phyloP scores from a whole-genome alignment of 1,284 basidiomycete genomes.

The Leccinum holopus region DNA sequence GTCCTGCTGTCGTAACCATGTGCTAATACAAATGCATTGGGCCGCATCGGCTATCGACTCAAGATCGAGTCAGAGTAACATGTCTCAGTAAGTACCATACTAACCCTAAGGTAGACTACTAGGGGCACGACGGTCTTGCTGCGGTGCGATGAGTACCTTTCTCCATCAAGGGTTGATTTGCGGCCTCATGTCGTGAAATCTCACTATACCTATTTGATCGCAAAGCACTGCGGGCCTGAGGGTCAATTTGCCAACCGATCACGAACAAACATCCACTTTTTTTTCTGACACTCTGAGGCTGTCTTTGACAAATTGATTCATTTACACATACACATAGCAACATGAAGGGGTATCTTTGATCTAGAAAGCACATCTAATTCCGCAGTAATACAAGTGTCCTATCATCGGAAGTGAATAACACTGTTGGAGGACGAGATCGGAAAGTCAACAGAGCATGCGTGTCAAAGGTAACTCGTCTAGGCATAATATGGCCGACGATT shows the following conservation, averaged over 20 bases:
- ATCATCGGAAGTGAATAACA: slow-evolving; percentile 7
- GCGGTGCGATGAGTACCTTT: slow-evolving; percentile 1
- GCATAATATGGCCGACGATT: slow-evolving; percentile 22
- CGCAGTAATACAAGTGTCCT: slow-evolving; percentile 21
- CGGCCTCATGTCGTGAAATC: background rate
- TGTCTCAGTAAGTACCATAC: background rate
- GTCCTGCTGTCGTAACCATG: background rate
- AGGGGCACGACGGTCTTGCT: background rate
- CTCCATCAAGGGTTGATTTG: slow-evolving; percentile 1
- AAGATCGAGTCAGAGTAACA: background rate
- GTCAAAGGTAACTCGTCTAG: slow-evolving; percentile 5
- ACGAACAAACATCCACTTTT: slow-evolving; percentile 14
- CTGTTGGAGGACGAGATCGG: background rate
- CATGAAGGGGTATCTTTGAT: slow-evolving; percentile 28
- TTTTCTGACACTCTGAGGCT: background rate
- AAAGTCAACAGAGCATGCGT: background rate
- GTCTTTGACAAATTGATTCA: background rate
- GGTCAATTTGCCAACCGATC: slow-evolving; percentile 11
- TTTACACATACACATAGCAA: background rate
- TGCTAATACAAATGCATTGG: background rate
- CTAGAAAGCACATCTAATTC: slow-evolving; percentile 24
- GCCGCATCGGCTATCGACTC: background rate
- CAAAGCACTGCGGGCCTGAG: background rate
- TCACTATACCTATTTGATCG: background rate
- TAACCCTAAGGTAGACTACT: background rate